Base-by-base conservation (phyloP, 208 protist species). In the Angomonas deanei region DNA sequence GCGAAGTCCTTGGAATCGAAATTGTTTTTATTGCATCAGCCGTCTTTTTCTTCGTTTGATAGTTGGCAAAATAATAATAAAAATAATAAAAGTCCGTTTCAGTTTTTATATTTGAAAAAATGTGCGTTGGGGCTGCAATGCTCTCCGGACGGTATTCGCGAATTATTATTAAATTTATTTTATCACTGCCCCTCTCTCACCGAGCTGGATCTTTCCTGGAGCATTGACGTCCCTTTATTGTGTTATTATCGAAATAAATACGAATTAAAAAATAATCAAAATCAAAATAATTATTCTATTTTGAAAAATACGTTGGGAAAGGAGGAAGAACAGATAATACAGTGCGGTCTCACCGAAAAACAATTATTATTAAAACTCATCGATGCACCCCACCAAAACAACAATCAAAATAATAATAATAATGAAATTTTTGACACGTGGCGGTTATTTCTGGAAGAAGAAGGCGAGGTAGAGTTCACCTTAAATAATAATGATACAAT, bases 151-250 rank as follows among this genome's bases (percentile, higher is more conserved):
- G 80, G 81, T 17, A 86, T 77, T 56, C 80, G 82, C 21, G 80
- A 88, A 52, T 61, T 93, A 62, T 76, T 93, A 56, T 68, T 86
- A 15, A 89, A 86, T 61, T 42, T 89, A 28, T 85, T 93, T 57
- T 88, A 88, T 62, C 78, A 74, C 64, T 90, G 86, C 57, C 76
- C 64, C 21, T 58, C 50, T 13, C 69, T 94, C 8, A 63, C 66
- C 1, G 28, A 74, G 19, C 28, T 91, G 11, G 77, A 91, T 64
- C 19, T 94, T 11, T 82, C 77, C 15, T 64, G 77, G 39, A 86
- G 64, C 36, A 85, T 94, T 55, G 72, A 87, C 58, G 28, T 10
- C 53, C 27, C 56, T 1, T 50, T 82, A 21, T 68, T 93, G 33
- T 19, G 42, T 10, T 50, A 50, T n/a, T 50, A 5, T 50, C 42